Conservation (phyloP, 805 yeast species). For the Candida methanosorbosa region DNA sequence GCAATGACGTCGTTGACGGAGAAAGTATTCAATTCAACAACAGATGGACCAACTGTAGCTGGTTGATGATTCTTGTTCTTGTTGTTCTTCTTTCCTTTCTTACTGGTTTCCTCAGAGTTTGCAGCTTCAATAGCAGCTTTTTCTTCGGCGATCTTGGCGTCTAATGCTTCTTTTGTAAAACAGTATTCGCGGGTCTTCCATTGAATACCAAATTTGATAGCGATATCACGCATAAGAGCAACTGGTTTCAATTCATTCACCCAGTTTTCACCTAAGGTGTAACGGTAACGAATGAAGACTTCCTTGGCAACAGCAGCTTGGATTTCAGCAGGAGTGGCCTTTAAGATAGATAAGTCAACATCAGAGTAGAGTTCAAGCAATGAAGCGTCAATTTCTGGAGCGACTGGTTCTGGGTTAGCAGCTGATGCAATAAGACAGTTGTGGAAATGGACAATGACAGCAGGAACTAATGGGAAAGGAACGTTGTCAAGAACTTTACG, state of each 20-base stretch:
- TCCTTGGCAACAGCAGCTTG: slow-evolving; percentile 37
- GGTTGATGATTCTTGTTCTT: slow-evolving; percentile 24
- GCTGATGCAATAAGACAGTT: slow-evolving; percentile 55
- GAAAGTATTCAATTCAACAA: slow-evolving; percentile 33
- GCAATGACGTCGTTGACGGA: slow-evolving; percentile 54
- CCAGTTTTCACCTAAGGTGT: slow-evolving; percentile 44
- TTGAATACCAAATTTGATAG: slow-evolving; percentile 80
- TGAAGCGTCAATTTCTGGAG: slow-evolving; percentile 35
- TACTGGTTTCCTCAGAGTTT: slow-evolving; percentile 10
- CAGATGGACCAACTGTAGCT: slow-evolving; percentile 6
- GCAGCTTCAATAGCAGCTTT: slow-evolving; percentile 17
- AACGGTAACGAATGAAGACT: slow-evolving; percentile 58
- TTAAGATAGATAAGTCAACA: slow-evolving; percentile 33
- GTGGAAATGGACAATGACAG: slow-evolving; percentile 60
- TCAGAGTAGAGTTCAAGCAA: slow-evolving; percentile 32
- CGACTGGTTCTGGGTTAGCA: slow-evolving; percentile 29
- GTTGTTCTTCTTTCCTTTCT: slow-evolving; percentile 26
- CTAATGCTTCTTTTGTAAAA: slow-evolving; percentile 35
- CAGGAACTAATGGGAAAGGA: slow-evolving; percentile 49
- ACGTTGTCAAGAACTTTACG: slow-evolving; percentile 31
- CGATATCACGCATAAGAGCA: slow-evolving; percentile 56
- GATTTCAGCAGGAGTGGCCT: slow-evolving; percentile 34
- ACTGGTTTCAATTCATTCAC: slow-evolving; percentile 22
- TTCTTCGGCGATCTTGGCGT: slow-evolving; percentile 17
- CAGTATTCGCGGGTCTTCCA: slow-evolving; percentile 49